Evolutionary conservation across 2,329 filamentous ascomycete species (phyloP), one percentile per base, ranked within the genome.

Genomic region (Fusarium heterosporum): DNA sequence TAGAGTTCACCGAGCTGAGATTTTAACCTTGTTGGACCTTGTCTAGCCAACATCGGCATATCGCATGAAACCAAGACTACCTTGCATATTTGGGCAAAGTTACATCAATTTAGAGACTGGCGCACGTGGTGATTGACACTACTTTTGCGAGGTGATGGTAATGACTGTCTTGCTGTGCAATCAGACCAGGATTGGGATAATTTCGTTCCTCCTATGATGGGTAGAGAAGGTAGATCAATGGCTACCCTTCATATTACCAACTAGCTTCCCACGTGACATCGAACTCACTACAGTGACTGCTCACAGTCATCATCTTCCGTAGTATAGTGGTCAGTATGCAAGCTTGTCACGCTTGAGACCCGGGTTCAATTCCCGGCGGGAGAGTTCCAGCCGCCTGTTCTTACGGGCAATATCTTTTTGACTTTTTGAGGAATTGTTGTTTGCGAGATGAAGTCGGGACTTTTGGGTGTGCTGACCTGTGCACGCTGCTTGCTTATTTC

Each of bases 241-340:
- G 6, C 22, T 16, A 25, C 16, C 8, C 43, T 45, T 25, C 9
- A 53, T 53, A 29, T 53, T 28, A 3, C 3, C 9, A 12, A 2
- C 16, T 4, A 13, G 4, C 19, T 1, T 2, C 7, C 1, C 34
- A 28, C 28, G 43, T 38, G 29, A 29, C 32, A 62, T 62, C 59
- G 42, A 62, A 62, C 59, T 62, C 36, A 30, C 59, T 62, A 62
- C 57, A 62, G 26, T 62, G 50, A 19, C 32, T 55, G 59, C 28
- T 34, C 38, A 62, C 59, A 62, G 49, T 34, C 57, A 62, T 62
- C 42, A 39, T 62, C 59, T 62, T 62, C 59, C 59, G 59, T 62
- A 62, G 59, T 61, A 61, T 61, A 61, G 56, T 61, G 58, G 58
- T 61, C 58, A 61, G 58, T 61, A 61, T 61, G 58, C 55, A 61